Percentiles rank a stretch among this genome's conserved stretches.
phyloP scores from a whole-genome alignment of 805 yeast species.

The Deakozyma indianensis region DNA sequence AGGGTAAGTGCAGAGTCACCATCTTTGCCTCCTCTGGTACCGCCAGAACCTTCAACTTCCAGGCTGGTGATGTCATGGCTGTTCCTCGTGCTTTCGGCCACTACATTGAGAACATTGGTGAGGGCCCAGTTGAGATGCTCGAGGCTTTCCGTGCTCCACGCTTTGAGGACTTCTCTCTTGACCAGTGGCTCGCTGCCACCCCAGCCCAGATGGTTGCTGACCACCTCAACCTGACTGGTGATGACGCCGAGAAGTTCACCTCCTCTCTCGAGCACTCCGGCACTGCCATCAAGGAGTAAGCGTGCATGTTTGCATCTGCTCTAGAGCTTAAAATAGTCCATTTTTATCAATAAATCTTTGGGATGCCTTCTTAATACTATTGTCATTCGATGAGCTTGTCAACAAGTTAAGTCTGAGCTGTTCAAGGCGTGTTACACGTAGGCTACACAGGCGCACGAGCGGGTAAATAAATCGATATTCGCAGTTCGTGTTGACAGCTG shows the following conservation, averaged over 20 bases:
- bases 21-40: slow-evolving; percentile 1
- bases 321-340: no score
- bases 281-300: no score
- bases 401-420: no score
- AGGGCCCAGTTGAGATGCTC: slow-evolving; percentile 2
- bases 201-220: slow-evolving; percentile 1
- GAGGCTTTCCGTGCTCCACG: slow-evolving; percentile 2
- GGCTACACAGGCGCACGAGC: no score
- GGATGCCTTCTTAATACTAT: no score
- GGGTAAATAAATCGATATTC: no score
- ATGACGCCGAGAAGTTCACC: not conserved
- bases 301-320: no score
- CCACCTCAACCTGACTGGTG: slow-evolving; percentile 1
- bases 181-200: slow-evolving; percentile 2
- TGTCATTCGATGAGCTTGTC: no score
- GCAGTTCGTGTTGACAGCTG: no score
- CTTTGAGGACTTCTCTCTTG: slow-evolving; percentile 2
- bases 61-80: slow-evolving; percentile 2
- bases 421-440: no score
- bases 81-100: slow-evolving; percentile 2
- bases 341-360: no score
- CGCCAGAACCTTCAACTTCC: slow-evolving; percentile 2
- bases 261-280: no score
- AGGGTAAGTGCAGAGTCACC: slow-evolving; percentile 2
- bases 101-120: slow-evolving; percentile 1